These are phyloP conservation scores for Pisolithus orientalis DNA, from an alignment of 768 basidiomycete species.

Conservation along the genomic window DNA sequence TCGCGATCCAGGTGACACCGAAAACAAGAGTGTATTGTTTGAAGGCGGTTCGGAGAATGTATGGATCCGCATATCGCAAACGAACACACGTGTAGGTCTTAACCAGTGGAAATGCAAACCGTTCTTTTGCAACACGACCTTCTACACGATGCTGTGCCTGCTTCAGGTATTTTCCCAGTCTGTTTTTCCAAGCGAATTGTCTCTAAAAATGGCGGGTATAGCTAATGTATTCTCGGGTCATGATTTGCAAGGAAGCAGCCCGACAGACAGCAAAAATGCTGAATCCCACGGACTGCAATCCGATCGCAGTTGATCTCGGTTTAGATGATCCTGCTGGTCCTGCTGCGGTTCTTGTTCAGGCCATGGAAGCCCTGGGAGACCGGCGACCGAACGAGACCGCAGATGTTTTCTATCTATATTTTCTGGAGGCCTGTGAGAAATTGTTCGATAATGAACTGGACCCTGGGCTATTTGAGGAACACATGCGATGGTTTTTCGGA, in stretches of 20 bases:
- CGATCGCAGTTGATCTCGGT: conserved; percentile 76
- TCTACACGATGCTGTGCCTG: conserved; percentile 84
- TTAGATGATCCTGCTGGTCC: conserved; percentile 79
- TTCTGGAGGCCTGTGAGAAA: conserved; percentile 88
- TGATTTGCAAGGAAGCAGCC: conserved; percentile 76
- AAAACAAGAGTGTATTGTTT: not conserved
- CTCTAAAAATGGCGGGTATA: conserved; percentile 27
- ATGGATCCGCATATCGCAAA: conserved; percentile 47
- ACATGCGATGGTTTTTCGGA: conserved; percentile 91
- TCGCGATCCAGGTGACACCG: conserved; percentile 3
- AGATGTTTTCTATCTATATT: conserved; percentile 80
- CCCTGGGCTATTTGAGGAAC: conserved; percentile 88
- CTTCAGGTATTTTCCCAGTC: conserved; percentile 55
- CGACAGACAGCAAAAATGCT: conserved; percentile 64
- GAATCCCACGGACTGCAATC: conserved; percentile 64
- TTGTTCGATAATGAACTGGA: conserved; percentile 92
- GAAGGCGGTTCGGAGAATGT: conserved; percentile 34
- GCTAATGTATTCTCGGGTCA: conserved; percentile 84
- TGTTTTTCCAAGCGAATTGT: conserved; percentile 1
- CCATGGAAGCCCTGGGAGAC: conserved; percentile 54
- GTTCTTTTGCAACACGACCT: conserved; percentile 90
- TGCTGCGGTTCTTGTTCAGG: conserved; percentile 58
- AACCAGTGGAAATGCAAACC: conserved; percentile 40
- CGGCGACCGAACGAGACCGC: conserved; percentile 39
- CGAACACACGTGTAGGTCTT: conserved; percentile 17